Evolutionary conservation across 2,329 filamentous ascomycete species (phyloP).

Genomic region (Scleromitrula shiraiana): DNA sequence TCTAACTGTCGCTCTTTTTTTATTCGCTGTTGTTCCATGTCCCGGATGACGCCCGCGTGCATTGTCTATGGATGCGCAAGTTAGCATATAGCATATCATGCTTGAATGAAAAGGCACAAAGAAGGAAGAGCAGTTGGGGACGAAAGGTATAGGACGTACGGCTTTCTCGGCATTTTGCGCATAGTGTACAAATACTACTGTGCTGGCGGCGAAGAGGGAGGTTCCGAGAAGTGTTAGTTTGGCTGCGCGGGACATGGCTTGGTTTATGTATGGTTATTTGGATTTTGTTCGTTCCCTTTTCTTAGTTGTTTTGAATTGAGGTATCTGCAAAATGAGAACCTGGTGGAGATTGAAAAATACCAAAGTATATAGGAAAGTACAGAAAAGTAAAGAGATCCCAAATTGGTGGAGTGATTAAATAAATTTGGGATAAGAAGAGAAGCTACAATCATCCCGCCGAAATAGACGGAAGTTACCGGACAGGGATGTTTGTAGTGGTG

Average conservation of each 20-base stretch:
- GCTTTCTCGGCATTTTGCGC: conserved; percentile 77
- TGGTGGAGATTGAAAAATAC: not conserved
- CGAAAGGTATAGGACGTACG: conserved; percentile 42
- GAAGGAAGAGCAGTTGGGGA: not conserved
- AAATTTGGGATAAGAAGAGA: not conserved
- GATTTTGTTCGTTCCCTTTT: not conserved
- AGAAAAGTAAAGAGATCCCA: not conserved
- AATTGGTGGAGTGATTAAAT: not conserved
- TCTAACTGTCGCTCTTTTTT: conserved; percentile 88
- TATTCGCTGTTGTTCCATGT: conserved; percentile 86
- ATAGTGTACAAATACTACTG: conserved; percentile 81
- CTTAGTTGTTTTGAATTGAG: not conserved
- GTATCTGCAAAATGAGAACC: too few relatives aligned
- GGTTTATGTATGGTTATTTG: too few relatives aligned
- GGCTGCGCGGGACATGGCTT: conserved; percentile 78
- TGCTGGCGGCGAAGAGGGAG: conserved; percentile 64
- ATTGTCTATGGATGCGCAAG: conserved; percentile 56
- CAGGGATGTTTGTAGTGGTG: conserved; percentile 15
- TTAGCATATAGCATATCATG: not conserved
- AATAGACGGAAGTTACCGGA: conserved; percentile 19
- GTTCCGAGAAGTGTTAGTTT: conserved; percentile 78
- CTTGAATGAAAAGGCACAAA: too few relatives aligned
- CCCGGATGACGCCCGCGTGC: conserved; percentile 89
- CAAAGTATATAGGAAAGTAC: not conserved
- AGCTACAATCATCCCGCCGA: conserved; percentile 1